Base-by-base conservation (phyloP, 208 protist genomes). In the Porcisia deanei region DNA sequence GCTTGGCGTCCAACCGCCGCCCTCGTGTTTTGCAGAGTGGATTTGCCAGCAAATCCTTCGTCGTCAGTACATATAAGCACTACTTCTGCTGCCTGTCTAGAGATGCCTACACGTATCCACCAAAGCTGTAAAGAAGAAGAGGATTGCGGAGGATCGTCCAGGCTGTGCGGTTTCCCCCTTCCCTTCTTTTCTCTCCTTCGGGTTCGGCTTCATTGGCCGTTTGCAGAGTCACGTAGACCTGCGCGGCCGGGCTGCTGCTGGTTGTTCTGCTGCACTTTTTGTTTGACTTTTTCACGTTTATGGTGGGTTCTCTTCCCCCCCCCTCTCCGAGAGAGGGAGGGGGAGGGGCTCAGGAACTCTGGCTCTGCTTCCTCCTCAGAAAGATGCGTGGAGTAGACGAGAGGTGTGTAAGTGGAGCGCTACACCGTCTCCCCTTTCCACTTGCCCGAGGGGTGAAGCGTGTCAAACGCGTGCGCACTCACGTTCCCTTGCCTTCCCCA, bases 41-140 rank as follows among this genome's bases (percentile, higher is more conserved):
- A 83, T 90, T 2, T 71, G 80, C 18, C 75, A 86, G 34, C 71
- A 74, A 39, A 57, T 88, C 18, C 76, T 92, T 39, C 69, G 75
- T 14, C 88, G 77, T 22, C 76, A 84, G 43, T 90, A 86, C 58
- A 76, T 88, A 0, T 84, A 39, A 75, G 12, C 49, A 47, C 37
- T 30, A 3, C 22, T 14, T 12, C n/a, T 54, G 34, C 45, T 63
- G 25, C 41, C 43, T 39, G 47, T 61, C 52, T 30, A 61, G 10
- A 61, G 58, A 37, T 8, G 37, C 9, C 1, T 18, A 12, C 37
- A 22, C 60, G 60, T 30, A 30, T 30, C 30, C 30, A 30, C 30
- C 30, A 30, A 30, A 30, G 30, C 30, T 30, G 30, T 30, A 30
- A 30, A 30, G 30, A 30, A 30, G 30, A 30, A 30, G 30, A 30